Evolutionary conservation across 2,329 filamentous ascomycete genomes (phyloP).

Genomic region (Nothophaeocryptopus gaeumannii): DNA sequence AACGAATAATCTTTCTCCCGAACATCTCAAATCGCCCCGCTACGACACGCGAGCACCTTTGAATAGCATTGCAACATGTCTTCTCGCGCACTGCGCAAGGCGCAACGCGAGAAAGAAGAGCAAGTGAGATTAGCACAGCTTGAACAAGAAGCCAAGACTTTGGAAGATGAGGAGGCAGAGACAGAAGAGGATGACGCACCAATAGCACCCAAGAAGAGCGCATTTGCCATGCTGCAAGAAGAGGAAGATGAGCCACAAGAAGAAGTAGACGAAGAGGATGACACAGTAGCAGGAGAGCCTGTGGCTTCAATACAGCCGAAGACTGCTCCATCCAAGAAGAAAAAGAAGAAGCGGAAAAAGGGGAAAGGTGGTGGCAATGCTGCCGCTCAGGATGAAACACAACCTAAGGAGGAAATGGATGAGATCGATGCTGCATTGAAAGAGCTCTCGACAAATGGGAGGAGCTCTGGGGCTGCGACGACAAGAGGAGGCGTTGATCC

Average conservation of each 20-base stretch:
- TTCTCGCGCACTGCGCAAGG: conserved; percentile 62
- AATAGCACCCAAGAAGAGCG: conserved; percentile 37
- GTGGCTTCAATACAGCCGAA: conserved; percentile 13
- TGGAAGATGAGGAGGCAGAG: conserved; percentile 37
- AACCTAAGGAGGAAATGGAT: conserved; percentile 44
- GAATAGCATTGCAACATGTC: conserved; percentile 51
- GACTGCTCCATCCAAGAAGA: conserved; percentile 47
- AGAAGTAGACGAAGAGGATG: conserved; percentile 33
- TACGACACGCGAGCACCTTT: neutral
- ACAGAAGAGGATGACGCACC: conserved; percentile 39
- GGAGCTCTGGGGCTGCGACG: conserved; percentile 21
- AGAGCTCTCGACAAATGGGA: conserved; percentile 49
- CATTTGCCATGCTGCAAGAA: conserved; percentile 48
- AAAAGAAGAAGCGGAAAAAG: conserved; percentile 62
- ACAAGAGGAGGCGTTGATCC: conserved; percentile 32
- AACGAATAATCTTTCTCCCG: neutral
- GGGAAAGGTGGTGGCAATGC: conserved; percentile 44
- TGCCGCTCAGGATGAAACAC: conserved; percentile 21
- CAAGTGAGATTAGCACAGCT: conserved; percentile 48
- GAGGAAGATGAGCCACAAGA: conserved; percentile 38
- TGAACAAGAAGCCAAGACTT: conserved; percentile 25
- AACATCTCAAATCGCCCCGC: neutral
- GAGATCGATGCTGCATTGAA: conserved; percentile 66
- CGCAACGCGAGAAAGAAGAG: conserved; percentile 61
- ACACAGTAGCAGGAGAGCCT: conserved; percentile 29